Evolutionary conservation across 2,329 filamentous ascomycete species (phyloP).

Genomic region (Colletotrichum limetticola): DNA sequence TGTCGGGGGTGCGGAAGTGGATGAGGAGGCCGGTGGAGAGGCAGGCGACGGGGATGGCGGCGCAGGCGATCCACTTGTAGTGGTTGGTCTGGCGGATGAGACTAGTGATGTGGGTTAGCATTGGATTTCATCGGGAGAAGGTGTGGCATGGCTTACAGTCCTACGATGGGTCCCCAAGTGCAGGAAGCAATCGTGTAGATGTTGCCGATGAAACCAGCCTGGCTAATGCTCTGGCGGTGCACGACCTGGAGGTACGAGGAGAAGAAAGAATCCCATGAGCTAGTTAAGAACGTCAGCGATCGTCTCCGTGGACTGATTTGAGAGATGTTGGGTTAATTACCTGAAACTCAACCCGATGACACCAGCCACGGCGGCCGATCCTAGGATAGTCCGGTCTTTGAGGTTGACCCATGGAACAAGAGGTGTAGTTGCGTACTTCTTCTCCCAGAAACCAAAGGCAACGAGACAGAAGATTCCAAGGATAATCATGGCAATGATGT

Average conservation of each 20-base stretch:
- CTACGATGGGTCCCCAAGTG: slow-evolving; percentile 51
- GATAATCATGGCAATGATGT: slow-evolving; percentile 55
- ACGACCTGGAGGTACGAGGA: slow-evolving; percentile 54
- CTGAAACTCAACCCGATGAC: slow-evolving; percentile 54
- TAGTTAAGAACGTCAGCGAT: slow-evolving; percentile 17
- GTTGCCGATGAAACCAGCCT: slow-evolving; percentile 45
- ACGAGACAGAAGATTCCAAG: slow-evolving; percentile 26
- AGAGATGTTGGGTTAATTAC: slow-evolving; percentile 37
- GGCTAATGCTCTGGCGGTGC: slow-evolving; percentile 39
- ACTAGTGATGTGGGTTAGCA: slow-evolving; percentile 55
- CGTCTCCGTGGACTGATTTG: slow-evolving; percentile 23
- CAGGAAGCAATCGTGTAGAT: slow-evolving; percentile 49
- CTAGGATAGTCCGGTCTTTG: slow-evolving; percentile 40
- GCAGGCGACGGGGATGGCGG: slow-evolving; percentile 45
- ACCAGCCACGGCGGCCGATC: slow-evolving; percentile 49
- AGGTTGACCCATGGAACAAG: slow-evolving; percentile 57
- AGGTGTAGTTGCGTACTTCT: slow-evolving; percentile 56
- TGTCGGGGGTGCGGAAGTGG: slow-evolving; percentile 46
- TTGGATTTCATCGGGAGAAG: slow-evolving; percentile 46
- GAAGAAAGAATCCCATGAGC: slow-evolving; percentile 46
- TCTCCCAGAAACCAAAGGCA: slow-evolving; percentile 48
- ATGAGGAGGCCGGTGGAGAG: slow-evolving; percentile 45
- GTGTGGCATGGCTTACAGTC: slow-evolving; percentile 39
- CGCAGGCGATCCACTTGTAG: slow-evolving; percentile 46
- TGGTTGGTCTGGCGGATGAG: slow-evolving; percentile 43